A percentile compares a stretch with the other conserved stretches of the same genome.
These are phyloP conservation scores for Lasiodiplodia sp. DNA, from an alignment of 2,329 filamentous ascomycete genomes.

Conservation along the genomic window DNA sequence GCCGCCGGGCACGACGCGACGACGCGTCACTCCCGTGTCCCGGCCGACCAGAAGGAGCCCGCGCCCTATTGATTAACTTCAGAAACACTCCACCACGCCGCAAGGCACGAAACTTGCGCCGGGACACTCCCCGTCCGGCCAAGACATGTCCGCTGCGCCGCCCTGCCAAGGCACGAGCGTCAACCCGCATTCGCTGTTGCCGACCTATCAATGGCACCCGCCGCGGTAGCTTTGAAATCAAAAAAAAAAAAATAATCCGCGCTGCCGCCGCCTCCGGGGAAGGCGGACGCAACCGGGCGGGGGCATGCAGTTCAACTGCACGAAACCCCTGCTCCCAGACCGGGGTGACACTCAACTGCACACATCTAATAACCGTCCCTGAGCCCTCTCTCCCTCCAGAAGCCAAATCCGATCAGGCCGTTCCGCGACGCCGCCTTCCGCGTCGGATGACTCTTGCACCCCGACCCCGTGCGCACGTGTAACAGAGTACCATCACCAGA, in stretches of 20 bases:
- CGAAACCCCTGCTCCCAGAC: not conserved
- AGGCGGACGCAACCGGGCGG: slow-evolving; percentile 2
- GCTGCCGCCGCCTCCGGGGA: slow-evolving; percentile 2
- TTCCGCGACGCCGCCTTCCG: not conserved
- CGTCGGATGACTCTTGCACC: not conserved
- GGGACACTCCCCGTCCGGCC: not conserved
- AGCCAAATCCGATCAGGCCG: slow-evolving; percentile 1
- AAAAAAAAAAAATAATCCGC: slow-evolving; percentile 10
- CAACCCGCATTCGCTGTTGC: not conserved
- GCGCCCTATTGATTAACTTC: not conserved
- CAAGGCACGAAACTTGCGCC: not conserved
- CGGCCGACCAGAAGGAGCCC: not conserved
- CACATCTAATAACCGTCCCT: not conserved
- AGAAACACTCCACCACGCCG: slow-evolving; percentile 5
- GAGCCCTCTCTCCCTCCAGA: not conserved
- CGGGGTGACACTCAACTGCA: not conserved
- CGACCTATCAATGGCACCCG: not conserved
- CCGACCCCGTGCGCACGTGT: not conserved
- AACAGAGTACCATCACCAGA: not conserved
- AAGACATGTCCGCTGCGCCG: not conserved
- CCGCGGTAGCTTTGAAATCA: slow-evolving; percentile 24
- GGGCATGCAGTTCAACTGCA: not conserved
- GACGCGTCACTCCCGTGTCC: slow-evolving; percentile 3
- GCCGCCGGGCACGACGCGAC: not conserved
- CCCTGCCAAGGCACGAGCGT: slow-evolving; percentile 3